phyloP scores from a whole-genome alignment of 192 early-diverging fungal genomes.

The Paraglomus occultum region DNA sequence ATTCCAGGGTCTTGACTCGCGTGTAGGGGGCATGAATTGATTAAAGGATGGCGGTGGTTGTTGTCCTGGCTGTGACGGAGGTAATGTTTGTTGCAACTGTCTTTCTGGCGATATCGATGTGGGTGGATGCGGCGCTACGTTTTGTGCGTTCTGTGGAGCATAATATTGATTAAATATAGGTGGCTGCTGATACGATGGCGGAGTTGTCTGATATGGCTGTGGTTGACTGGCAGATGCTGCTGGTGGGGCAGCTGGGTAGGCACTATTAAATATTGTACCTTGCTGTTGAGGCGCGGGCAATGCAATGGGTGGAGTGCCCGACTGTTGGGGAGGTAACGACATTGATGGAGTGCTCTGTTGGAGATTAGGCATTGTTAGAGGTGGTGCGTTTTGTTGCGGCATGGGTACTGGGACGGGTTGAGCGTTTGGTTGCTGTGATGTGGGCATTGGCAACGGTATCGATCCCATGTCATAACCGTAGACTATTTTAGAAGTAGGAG shows the following conservation, averaged over 20 bases:
- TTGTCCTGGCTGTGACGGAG: background rate
- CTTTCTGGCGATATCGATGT: background rate
- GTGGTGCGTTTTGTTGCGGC: no score
- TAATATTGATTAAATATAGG: background rate
- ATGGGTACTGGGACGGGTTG: no score
- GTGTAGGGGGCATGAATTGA: constrained; percentile 2
- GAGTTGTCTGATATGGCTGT: background rate
- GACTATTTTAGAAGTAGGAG: no score
- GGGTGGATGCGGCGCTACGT: background rate
- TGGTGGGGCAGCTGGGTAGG: background rate
- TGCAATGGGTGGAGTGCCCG: no score
- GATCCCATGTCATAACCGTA: no score
- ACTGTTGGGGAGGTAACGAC: no score
- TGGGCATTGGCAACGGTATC: no score
- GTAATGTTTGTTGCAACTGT: background rate
- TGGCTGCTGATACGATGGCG: background rate
- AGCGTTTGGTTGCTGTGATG: no score
- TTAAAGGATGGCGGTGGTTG: background rate
- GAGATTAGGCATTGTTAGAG: no score
- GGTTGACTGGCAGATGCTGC: background rate
- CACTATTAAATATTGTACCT: background rate
- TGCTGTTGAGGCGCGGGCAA: no score
- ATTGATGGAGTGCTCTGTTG: no score
- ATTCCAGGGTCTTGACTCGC: background rate
- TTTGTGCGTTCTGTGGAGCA: background rate